Base-by-base conservation (phyloP, 306 rosid genomes). In the Prinsepia uniflora region DNA sequence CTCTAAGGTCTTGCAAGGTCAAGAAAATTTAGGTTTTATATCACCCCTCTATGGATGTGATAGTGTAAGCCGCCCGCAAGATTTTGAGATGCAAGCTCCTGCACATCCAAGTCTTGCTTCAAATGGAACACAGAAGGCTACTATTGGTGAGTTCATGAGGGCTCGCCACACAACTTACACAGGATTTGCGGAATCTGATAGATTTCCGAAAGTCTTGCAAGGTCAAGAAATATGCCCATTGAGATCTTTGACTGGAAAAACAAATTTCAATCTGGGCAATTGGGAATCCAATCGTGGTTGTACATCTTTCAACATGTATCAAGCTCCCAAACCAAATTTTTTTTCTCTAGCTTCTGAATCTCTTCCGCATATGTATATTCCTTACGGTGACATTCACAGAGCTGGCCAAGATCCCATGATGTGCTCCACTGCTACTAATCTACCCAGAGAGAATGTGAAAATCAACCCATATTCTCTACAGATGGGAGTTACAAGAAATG, bases 1-100 rank as follows among this genome's bases (percentile, higher is more conserved):
- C 84, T 85, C 98, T 85, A 93, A 93, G 98, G 98, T 93, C 98
- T 93, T 93, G 98, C 98, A 93, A 93, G 98, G 98, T 93, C 98
- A 93, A 93, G 98, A 93, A 93, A 93, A 93, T 79, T 65, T 91
- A 78, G 83, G 97, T 90, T 84, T 88, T 77, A 71, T 83, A 85
- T 85, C 96, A 80, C 87, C 90, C 77, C 73, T 75, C 75, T 87
- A 84, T 73, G 93, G 97, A 76, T 52, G 86, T 87, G 94, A 88
- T 82, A 81, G 88, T 64, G 81, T 84, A 72, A 87, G 89, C 82
- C 87, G 70, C 81, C 84, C 82, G 63, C 81, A 80, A 67, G 90
- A 85, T 80, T 84, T 88, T 82, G 91, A 88, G 72, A 84, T 78
- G 84, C 92, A 71, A 30, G 77, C 96, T 72, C 68, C 81, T 34